A percentile compares a stretch with the other conserved stretches of the same genome.
Conservation (phyloP, 1,139 yeast genomes). For the Saccharomycopsis hybrid region DNA sequence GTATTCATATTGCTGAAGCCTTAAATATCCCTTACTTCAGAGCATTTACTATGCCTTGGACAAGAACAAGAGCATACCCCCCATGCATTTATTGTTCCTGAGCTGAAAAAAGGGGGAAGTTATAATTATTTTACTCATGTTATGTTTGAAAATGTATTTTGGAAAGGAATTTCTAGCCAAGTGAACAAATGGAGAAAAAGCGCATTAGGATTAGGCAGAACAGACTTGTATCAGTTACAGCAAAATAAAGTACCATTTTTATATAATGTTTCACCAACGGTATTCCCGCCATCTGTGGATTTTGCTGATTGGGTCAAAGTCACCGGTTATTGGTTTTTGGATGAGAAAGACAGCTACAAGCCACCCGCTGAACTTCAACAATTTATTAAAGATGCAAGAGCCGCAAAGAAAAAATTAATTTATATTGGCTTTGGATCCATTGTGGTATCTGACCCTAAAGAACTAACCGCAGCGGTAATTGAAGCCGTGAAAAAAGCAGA, state of each 20-base stretch:
- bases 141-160: slow-evolving; percentile 83
- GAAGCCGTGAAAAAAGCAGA: slow-evolving; percentile 74
- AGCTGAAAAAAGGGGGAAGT: slow-evolving; percentile 85
- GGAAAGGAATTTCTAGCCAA: slow-evolving; percentile 91
- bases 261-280: slow-evolving; percentile 81
- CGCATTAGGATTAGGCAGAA: slow-evolving; percentile 55
- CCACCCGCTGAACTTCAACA: slow-evolving; percentile 57
- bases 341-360: slow-evolving; percentile 54
- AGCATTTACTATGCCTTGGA: slow-evolving; percentile 99
- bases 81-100: slow-evolving; percentile 93
- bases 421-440: slow-evolving; percentile 96
- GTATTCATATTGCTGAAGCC: slow-evolving; percentile 92
- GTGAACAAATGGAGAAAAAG: slow-evolving; percentile 83
- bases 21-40: slow-evolving; percentile 82
- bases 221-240: slow-evolving; percentile 63
- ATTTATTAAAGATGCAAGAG: slow-evolving; percentile 60
- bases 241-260: slow-evolving; percentile 81
- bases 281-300: slow-evolving; percentile 89
- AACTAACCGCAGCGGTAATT: slow-evolving; percentile 68
- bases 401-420: slow-evolving; percentile 61
- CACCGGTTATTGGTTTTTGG: slow-evolving; percentile 93
- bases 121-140: slow-evolving; percentile 90
- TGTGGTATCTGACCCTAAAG: slow-evolving; percentile 77
- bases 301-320: slow-evolving; percentile 92
- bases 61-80: slow-evolving; percentile 92